These are phyloP conservation scores for Diplodia sapinea DNA, from an alignment of 2,329 filamentous ascomycete species.

Conservation along the genomic window DNA sequence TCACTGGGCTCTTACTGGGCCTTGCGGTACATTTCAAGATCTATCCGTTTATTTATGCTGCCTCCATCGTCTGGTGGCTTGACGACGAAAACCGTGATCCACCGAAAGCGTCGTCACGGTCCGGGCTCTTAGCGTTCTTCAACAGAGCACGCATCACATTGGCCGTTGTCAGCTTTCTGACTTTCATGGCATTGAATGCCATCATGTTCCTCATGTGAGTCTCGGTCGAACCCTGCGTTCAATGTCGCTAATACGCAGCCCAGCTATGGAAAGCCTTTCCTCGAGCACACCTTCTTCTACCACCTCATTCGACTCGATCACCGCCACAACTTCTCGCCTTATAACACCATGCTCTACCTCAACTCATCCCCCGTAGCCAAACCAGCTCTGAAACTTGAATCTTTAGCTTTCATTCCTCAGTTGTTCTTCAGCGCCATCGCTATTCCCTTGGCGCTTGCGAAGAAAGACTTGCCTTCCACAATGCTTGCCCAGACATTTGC, in stretches of 20 bases:
- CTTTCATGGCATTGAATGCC: conserved; percentile 75
- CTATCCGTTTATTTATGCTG: conserved; percentile 95
- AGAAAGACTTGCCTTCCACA: conserved; percentile 77
- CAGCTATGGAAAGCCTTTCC: conserved; percentile 79
- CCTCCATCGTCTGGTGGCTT: conserved; percentile 81
- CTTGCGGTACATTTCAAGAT: conserved; percentile 96
- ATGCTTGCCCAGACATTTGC: conserved; percentile 97
- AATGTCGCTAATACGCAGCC: conserved; percentile 6
- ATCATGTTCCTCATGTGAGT: conserved; percentile 78
- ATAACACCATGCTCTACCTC: conserved; percentile 89
- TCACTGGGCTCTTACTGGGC: conserved; percentile 79
- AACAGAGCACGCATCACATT: conserved; percentile 60
- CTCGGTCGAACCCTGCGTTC: not conserved
- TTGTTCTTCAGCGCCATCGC: conserved; percentile 77
- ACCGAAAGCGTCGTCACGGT: not conserved
- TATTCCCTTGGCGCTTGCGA: conserved; percentile 77
- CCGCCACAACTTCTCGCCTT: conserved; percentile 97
- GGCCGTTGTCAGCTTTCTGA: conserved; percentile 68
- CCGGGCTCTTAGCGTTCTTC: conserved; percentile 38
- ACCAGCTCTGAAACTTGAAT: conserved; percentile 66
- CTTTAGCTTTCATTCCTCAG: conserved; percentile 87
- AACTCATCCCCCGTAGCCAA: conserved; percentile 65
- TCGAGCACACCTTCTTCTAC: conserved; percentile 90
- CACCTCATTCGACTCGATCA: conserved; percentile 93
- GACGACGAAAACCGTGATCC: conserved; percentile 55